Base-by-base conservation (phyloP, 2,329 filamentous ascomycete genomes). In the Fusarium sp. region DNA sequence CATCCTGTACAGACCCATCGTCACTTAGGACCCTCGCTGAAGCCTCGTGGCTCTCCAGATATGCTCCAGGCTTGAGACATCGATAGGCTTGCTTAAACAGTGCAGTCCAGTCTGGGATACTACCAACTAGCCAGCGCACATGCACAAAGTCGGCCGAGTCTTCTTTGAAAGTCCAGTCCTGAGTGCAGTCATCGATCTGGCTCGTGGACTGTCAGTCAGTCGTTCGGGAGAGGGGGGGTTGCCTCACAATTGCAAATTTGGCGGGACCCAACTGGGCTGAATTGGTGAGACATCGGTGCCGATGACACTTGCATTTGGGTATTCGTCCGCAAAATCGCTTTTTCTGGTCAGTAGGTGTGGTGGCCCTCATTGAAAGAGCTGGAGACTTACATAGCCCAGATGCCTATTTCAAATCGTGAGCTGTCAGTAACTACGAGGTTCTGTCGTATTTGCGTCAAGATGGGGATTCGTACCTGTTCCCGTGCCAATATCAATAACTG, bases 131-230 rank as follows among this genome's bases (percentile, higher is more conserved):
- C 31, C 31, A 38, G 51, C 31, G 31, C 1, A 54, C 7, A 10
- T 54, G 33, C 16, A 54, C 18, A n/a, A 36, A 54, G 10, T 54
- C 31, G 14, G n/a, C 18, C 8, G 31, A n/a, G 14, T 25, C 16
- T 3, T 36, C 31, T 8, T 38, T n/a, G 14, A 36, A 25, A 14
- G 51, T 38, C 51, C 18, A 51, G 0, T 36, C 31, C 3, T 36
- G 87, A 73, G 72, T 56, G 69, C 74, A 58, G 79, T 78, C 34
- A 78, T 79, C 59, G 18, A 62, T 62, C 25, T 62, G 59, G 31
- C 59, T 62, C 10, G 6, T 27, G 11, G 7, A 10, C 0, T 57
- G 25, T 44, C 4, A 57, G 38, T 56, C 3, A 5, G 6, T 10
- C 6, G 13, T n/a, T n/a, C n/a, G n/a, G n/a, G n/a, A 18, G 14